phyloP scores from a whole-genome alignment of 768 basidiomycete species.

The Termitomyces sp. region DNA sequence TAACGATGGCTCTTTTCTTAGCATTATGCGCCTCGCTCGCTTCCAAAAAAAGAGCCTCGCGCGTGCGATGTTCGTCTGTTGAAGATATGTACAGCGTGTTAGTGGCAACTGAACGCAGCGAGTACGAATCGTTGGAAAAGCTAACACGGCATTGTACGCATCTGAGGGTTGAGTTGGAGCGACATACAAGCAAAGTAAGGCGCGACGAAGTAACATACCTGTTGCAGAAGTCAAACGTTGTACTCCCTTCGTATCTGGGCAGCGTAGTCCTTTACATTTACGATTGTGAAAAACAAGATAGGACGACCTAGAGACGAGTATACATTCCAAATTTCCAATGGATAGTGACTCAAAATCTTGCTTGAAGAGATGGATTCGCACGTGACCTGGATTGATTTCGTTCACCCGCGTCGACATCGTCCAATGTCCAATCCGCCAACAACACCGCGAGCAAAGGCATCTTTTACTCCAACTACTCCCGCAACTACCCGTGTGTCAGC shows the following conservation, averaged over 20 bases:
- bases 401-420: background rate
- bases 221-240: no score
- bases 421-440: constrained; percentile 32
- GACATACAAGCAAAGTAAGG: background rate
- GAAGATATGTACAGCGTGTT: background rate
- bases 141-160: background rate
- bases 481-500: constrained; percentile 47
- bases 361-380: background rate
- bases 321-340: no score
- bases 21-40: background rate
- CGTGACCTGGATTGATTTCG: background rate
- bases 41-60: background rate
- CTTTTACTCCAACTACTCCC: constrained; percentile 46
- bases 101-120: background rate
- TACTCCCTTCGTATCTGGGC: background rate
- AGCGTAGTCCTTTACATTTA: background rate
- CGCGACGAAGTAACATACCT: background rate
- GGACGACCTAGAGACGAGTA: no score
- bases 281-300: background rate
- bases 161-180: background rate
- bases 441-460: constrained; percentile 35
- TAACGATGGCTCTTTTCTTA: background rate
- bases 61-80: background rate
- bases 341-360: no score
- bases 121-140: background rate